These are phyloP conservation scores for Mycogone perniciosa DNA, from an alignment of 2,329 filamentous ascomycete genomes.

Conservation along the genomic window DNA sequence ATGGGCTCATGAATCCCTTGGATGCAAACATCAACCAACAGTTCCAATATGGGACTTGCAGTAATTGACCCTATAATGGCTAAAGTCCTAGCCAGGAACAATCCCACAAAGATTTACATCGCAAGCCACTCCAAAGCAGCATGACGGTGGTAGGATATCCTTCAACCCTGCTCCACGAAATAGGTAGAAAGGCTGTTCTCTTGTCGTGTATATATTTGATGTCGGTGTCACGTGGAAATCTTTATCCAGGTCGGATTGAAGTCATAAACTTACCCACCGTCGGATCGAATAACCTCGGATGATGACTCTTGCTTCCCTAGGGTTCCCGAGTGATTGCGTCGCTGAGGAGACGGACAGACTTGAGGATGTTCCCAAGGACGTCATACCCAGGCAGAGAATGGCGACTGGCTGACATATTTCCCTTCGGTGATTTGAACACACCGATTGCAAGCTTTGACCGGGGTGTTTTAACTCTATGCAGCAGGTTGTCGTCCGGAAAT, in stretches of 20 bases:
- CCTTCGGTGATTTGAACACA: too few relatives aligned
- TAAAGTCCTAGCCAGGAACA: too few relatives aligned
- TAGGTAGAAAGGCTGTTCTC: not conserved
- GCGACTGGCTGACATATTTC: constrained; percentile 57
- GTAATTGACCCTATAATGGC: too few relatives aligned
- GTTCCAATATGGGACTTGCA: too few relatives aligned
- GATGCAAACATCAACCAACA: too few relatives aligned
- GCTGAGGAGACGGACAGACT: constrained; percentile 28
- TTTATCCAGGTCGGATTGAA: not conserved
- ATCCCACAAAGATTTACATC: too few relatives aligned
- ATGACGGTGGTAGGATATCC: not conserved
- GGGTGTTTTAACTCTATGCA: too few relatives aligned
- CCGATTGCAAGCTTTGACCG: too few relatives aligned
- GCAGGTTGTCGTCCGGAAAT: too few relatives aligned
- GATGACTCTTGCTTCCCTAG: constrained; percentile 23
- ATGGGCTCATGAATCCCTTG: too few relatives aligned
- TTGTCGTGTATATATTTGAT: too few relatives aligned
- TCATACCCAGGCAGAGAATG: constrained; percentile 52
- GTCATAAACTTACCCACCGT: not conserved
- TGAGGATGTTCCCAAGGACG: constrained; percentile 31
- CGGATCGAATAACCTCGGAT: constrained; percentile 7
- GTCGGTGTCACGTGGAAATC: constrained; percentile 33
- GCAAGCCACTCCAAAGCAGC: not conserved
- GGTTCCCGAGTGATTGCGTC: constrained; percentile 52
- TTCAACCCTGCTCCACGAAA: not conserved